A percentile compares a stretch with the other conserved stretches of the same genome.
Evolutionary conservation across 2,329 filamentous ascomycete species (phyloP).

Genomic region (Xylaria sp.): DNA sequence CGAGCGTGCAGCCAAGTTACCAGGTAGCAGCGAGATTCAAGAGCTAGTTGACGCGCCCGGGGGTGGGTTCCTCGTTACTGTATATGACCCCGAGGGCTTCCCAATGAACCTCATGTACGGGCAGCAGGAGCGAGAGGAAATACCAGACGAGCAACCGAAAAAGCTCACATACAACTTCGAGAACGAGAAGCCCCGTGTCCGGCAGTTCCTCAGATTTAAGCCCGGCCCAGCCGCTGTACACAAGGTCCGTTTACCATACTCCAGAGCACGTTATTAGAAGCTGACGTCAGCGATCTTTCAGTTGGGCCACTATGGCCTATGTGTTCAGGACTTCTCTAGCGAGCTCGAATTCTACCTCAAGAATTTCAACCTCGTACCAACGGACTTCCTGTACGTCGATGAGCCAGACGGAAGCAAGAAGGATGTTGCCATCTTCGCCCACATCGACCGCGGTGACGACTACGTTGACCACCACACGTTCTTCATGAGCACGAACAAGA

Average conservation of each 20-base stretch:
- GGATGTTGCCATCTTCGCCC: constrained; percentile 34
- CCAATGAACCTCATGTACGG: constrained; percentile 32
- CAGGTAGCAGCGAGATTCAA: constrained; percentile 29
- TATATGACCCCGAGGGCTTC: constrained; percentile 33
- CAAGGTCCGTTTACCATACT: constrained; percentile 27
- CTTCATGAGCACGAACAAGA: constrained; percentile 36
- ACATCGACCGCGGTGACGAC: constrained; percentile 36
- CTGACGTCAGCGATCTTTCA: constrained; percentile 12
- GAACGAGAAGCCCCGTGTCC: constrained; percentile 36
- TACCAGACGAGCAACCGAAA: constrained; percentile 27
- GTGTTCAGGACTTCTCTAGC: constrained; percentile 32
- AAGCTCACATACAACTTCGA: constrained; percentile 35
- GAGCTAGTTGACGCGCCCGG: constrained; percentile 30
- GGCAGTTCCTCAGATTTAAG: constrained; percentile 35
- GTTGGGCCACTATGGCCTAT: constrained; percentile 36
- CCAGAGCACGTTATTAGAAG: not conserved
- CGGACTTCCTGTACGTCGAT: constrained; percentile 37
- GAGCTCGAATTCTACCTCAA: constrained; percentile 34
- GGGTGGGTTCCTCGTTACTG: constrained; percentile 28
- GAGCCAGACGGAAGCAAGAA: constrained; percentile 27
- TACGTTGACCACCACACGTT: constrained; percentile 38
- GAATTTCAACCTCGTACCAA: constrained; percentile 37
- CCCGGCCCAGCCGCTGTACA: constrained; percentile 34
- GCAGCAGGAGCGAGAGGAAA: constrained; percentile 28
- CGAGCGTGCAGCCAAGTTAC: constrained; percentile 30